Percentiles rank a stretch among this genome's conserved stretches.
Conservation (phyloP, 192 early-diverging fungal genomes). For the Endogone sp. region DNA sequence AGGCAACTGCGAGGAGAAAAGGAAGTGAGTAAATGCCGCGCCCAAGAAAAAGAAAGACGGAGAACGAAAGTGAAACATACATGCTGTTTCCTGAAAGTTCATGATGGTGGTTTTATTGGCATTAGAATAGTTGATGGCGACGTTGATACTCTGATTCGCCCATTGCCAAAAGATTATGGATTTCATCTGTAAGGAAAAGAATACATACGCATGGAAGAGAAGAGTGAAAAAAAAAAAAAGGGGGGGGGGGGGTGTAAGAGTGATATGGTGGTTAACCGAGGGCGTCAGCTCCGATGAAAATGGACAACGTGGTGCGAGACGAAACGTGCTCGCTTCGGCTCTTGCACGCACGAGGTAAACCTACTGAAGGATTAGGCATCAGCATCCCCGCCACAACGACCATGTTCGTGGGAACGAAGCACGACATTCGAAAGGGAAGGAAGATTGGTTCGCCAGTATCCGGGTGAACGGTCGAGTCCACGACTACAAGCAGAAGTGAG, state of each 20-base stretch:
- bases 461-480: slow-evolving; percentile 77
- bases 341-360: too few relatives aligned
- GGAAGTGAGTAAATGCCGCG: neutral
- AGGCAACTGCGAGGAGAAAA: slow-evolving; percentile 52
- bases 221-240: too few relatives aligned
- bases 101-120: slow-evolving; percentile 80
- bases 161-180: slow-evolving; percentile 75
- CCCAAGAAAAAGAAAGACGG: neutral
- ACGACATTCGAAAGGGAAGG: slow-evolving; percentile 80
- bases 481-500: slow-evolving; percentile 27
- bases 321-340: too few relatives aligned
- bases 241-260: too few relatives aligned
- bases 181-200: slow-evolving; percentile 31
- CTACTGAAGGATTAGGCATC: slow-evolving; percentile 72
- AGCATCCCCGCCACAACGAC: slow-evolving; percentile 81
- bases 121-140: slow-evolving; percentile 81
- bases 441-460: slow-evolving; percentile 77
- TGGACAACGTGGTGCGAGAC: too few relatives aligned
- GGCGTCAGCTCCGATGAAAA: too few relatives aligned
- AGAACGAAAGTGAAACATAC: slow-evolving; percentile 31
- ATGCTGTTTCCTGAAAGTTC: slow-evolving; percentile 65
- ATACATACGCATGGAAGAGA: too few relatives aligned
- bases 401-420: slow-evolving; percentile 82
- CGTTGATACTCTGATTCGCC: slow-evolving; percentile 80
- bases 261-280: too few relatives aligned